Evolutionary conservation across 2,329 filamentous ascomycete genomes (phyloP).

Genomic region (Massarina eburnea): DNA sequence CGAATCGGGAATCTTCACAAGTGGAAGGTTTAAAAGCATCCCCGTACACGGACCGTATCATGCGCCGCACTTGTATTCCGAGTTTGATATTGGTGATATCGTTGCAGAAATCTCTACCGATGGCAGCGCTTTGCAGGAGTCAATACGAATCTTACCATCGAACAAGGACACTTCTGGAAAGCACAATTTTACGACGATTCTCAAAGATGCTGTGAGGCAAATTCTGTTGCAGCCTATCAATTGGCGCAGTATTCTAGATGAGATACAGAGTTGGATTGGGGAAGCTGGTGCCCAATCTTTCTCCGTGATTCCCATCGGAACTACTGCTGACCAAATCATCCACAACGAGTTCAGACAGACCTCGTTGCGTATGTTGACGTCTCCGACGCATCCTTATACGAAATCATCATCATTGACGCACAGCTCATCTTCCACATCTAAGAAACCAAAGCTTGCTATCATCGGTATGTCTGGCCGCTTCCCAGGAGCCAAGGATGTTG

Average conservation of each 20-base stretch:
- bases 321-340: conserved; percentile 1
- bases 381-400: background rate
- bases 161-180: background rate
- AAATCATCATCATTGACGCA: background rate
- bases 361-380: background rate
- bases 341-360: background rate
- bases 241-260: conserved; percentile 2
- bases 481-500: conserved; percentile 28
- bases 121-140: background rate
- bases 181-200: background rate
- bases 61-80: conserved; percentile 52
- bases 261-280: background rate
- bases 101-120: background rate
- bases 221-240: conserved; percentile 1
- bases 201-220: background rate
- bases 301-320: conserved; percentile 1
- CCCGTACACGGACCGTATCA: conserved; percentile 57
- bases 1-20: conserved; percentile 1
- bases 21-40: conserved; percentile 23
- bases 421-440: background rate
- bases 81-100: conserved; percentile 50
- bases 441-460: conserved; percentile 26
- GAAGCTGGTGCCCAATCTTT: background rate
- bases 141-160: background rate
- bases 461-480: conserved; percentile 41